phyloP scores from a whole-genome alignment of 2,329 filamentous ascomycete species.

The Fusarium avenaceum region DNA sequence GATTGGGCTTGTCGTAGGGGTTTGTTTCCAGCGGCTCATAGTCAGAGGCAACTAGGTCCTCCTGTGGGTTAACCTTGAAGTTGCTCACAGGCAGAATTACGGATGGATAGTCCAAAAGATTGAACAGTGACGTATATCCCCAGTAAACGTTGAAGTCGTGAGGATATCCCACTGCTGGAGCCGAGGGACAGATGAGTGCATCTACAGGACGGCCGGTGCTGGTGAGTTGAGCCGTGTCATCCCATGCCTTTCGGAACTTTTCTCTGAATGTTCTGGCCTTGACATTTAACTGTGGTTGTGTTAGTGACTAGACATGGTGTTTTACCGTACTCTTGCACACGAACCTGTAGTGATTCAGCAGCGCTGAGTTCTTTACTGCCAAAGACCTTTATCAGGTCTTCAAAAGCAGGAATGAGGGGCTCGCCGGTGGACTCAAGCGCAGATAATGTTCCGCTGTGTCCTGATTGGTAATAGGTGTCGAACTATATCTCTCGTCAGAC shows the following conservation, averaged over 20 bases:
- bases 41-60: not conserved
- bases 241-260: not conserved
- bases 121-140: conserved; percentile 26
- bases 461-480: conserved; percentile 17
- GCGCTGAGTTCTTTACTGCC: not conserved
- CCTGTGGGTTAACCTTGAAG: conserved; percentile 5
- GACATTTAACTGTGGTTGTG: not conserved
- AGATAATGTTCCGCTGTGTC: not conserved
- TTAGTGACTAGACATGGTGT: not conserved
- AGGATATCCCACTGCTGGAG: conserved; percentile 3
- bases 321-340: fast-evolving
- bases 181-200: conserved; percentile 15
- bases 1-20: conserved; percentile 23
- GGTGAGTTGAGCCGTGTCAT: not conserved
- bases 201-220: conserved; percentile 10
- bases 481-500: not conserved
- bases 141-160: conserved; percentile 23
- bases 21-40: conserved; percentile 12
- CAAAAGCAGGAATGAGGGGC: conserved; percentile 21
- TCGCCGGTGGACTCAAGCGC: conserved; percentile 2
- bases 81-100: not conserved
- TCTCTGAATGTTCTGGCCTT: not conserved
- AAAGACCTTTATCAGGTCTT: conserved; percentile 19
- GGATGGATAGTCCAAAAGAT: conserved; percentile 22
- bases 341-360: conserved; percentile 2